A percentile compares a stretch with the other conserved stretches of the same genome.
phyloP scores from a whole-genome alignment of 2,329 filamentous ascomycete species.

The Epichloe amarillans region DNA sequence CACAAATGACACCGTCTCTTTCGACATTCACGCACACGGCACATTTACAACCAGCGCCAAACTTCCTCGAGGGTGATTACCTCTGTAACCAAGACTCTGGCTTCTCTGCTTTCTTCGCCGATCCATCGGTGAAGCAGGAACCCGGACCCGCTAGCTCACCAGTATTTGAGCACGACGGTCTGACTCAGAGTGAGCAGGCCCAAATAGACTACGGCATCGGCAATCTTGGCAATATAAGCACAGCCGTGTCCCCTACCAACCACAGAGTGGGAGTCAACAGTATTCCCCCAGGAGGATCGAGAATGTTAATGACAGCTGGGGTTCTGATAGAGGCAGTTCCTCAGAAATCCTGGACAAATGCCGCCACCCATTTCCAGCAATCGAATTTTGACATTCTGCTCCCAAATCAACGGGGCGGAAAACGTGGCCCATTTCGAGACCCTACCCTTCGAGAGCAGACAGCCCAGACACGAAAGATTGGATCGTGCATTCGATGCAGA shows the following conservation, averaged over 20 bases:
- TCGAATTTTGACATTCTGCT: constrained; percentile 16
- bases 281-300: not conserved
- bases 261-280: not conserved
- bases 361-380: constrained; percentile 8
- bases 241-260: not conserved
- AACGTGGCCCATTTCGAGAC: constrained; percentile 41
- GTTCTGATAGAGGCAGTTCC: not conserved
- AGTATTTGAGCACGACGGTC: not conserved
- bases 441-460: constrained; percentile 37
- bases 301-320: not conserved
- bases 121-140: constrained; percentile 2
- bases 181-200: not conserved
- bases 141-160: not conserved
- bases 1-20: not conserved
- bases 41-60: not conserved
- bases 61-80: not conserved
- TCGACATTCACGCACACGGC: not conserved
- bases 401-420: constrained; percentile 20
- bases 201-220: not conserved
- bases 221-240: not conserved
- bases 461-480: constrained; percentile 42
- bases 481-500: constrained; percentile 45
- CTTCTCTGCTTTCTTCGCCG: not conserved
- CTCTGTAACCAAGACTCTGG: not conserved
- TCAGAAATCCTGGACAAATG: constrained; percentile 1